These are phyloP conservation scores for Coriaria nepalensis DNA, from an alignment of 306 rosid species.

Conservation along the genomic window DNA sequence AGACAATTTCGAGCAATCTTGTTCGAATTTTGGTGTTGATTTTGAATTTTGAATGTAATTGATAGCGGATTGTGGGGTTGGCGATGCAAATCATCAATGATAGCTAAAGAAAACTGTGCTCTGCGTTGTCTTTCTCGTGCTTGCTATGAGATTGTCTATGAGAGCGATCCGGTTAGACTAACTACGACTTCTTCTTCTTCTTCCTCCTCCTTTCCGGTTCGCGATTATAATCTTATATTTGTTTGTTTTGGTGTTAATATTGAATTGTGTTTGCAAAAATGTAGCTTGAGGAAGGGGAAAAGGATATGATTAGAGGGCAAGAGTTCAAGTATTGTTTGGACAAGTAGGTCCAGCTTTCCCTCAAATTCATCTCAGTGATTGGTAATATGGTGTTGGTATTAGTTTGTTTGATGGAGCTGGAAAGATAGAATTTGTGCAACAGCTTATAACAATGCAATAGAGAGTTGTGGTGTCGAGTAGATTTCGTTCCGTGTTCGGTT, in stretches of 20 bases:
- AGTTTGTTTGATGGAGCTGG: background rate
- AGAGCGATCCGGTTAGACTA: constrained; percentile 71
- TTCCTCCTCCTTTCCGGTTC: background rate
- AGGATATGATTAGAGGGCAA: constrained; percentile 64
- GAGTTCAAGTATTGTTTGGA: constrained; percentile 80
- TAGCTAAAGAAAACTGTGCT: constrained; percentile 84
- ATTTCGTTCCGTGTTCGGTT: too few species aligned
- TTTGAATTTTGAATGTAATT: background rate
- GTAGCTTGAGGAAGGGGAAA: constrained; percentile 97
- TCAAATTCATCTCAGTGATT: background rate
- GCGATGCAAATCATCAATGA: constrained; percentile 57
- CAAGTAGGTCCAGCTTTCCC: constrained; percentile 37
- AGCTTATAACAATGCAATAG: too few species aligned
- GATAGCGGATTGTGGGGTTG: constrained; percentile 80
- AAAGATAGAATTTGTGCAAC: background rate
- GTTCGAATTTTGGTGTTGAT: background rate
- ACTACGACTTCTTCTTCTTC: background rate
- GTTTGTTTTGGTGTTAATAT: too few species aligned
- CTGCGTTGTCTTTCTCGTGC: constrained; percentile 70
- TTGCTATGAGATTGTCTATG: constrained; percentile 67
- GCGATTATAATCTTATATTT: background rate
- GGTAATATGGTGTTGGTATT: background rate
- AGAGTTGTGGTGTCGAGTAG: too few species aligned
- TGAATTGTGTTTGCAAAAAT: constrained; percentile 7
- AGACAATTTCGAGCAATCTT: background rate